Evolutionary conservation across 257 asterid genomes (phyloP).

Genomic region (Capsicum pubescens): DNA sequence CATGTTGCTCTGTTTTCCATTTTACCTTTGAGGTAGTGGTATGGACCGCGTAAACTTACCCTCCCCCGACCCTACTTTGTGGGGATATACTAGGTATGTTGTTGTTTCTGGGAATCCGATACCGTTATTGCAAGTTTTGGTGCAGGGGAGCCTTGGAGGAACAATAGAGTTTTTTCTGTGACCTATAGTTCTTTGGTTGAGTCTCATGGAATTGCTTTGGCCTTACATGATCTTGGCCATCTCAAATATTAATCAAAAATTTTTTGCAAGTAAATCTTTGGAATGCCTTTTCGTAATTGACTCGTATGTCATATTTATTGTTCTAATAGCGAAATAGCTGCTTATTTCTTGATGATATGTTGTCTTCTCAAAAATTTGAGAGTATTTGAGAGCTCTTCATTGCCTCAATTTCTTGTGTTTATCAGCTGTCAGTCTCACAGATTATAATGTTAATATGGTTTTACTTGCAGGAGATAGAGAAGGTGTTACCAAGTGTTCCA

Average conservation of each 20-base stretch:
- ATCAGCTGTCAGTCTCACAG: neutral
- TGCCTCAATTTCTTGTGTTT: neutral
- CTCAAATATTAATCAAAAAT: neutral
- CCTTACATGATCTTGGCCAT: neutral
- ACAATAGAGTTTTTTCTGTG: no score
- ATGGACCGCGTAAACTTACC: no score
- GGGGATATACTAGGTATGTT: no score
- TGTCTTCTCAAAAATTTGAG: neutral
- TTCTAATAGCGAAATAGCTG: neutral
- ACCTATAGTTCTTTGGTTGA: neutral
- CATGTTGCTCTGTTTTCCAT: no score
- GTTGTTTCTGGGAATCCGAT: no score
- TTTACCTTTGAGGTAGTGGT: no score
- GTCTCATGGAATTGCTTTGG: neutral
- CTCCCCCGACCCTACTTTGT: no score
- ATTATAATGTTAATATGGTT: neutral
- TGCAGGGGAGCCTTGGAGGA: no score
- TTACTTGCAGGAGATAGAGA: conserved; percentile 47
- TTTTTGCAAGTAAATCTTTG: neutral
- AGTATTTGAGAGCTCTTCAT: neutral
- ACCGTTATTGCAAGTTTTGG: no score
- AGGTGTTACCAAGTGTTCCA: conserved; percentile 42
- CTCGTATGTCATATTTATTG: neutral
- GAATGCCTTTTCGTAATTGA: neutral
- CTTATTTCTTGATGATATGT: neutral